These are phyloP conservation scores for Vachellia pachyceras DNA, from an alignment of 306 rosid species.

Conservation along the genomic window DNA sequence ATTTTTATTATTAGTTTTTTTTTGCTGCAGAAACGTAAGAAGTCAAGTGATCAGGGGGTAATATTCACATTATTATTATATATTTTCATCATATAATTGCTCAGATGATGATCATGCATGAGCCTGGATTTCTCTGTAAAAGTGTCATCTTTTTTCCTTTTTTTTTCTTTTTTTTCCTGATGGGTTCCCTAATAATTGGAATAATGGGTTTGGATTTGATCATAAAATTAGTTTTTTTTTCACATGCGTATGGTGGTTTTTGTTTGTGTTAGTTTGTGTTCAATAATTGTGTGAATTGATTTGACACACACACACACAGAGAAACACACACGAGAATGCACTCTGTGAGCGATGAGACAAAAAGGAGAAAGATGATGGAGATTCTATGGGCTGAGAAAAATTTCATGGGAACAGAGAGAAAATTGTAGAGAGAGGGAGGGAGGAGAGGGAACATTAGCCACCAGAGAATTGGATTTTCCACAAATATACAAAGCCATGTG, in stretches of 20 bases:
- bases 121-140: conserved; percentile 31
- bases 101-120: conserved; percentile 21
- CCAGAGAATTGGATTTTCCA: conserved; percentile 49
- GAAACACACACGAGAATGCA: conserved; percentile 10
- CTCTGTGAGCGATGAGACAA: conserved; percentile 30
- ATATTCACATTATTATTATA: conserved; percentile 46
- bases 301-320: conserved; percentile 22
- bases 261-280: conserved; percentile 19
- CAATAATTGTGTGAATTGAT: conserved; percentile 43
- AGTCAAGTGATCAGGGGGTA: conserved; percentile 24
- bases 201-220: conserved; percentile 2
- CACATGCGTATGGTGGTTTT: not conserved
- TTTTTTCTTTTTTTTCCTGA: not conserved
- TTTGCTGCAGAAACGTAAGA: conserved; percentile 49
- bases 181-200: conserved; percentile 41
- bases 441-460: conserved; percentile 36
- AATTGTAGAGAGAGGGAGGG: not conserved
- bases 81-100: conserved; percentile 35
- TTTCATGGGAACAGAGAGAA: conserved; percentile 35
- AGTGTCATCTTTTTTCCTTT: conserved; percentile 9
- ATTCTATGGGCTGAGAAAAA: conserved; percentile 45
- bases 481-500: conserved; percentile 66
- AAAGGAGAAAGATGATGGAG: conserved; percentile 38
- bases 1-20: not conserved
- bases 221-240: not conserved